phyloP scores from a whole-genome alignment of 768 basidiomycete species.

The Exidia glandulosa region DNA sequence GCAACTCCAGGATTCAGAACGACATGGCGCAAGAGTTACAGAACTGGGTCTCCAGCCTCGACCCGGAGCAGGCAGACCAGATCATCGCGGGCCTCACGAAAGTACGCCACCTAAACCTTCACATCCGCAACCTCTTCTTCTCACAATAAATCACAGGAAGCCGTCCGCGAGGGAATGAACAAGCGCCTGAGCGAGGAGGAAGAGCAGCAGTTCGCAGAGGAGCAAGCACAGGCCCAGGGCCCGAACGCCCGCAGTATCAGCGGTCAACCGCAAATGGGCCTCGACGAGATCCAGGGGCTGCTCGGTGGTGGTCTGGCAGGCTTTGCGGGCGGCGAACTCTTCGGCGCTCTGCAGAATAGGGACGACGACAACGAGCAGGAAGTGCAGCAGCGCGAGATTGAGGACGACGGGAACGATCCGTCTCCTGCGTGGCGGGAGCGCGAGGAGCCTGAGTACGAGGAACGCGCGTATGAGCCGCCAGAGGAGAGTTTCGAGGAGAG shows the following conservation, averaged over 20 bases:
- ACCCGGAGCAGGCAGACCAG: slow-evolving; percentile 30
- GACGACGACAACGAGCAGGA: background rate
- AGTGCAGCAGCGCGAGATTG: background rate
- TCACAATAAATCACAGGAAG: slow-evolving; percentile 27
- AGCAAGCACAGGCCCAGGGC: background rate
- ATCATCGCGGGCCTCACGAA: slow-evolving; percentile 43
- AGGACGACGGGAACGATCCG: background rate
- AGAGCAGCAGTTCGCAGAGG: slow-evolving; percentile 4
- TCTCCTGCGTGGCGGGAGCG: background rate
- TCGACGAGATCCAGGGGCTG: background rate
- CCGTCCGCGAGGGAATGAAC: slow-evolving; percentile 46
- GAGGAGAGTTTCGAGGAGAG: background rate
- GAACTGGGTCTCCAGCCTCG: slow-evolving; percentile 40
- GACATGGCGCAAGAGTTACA: slow-evolving; percentile 49
- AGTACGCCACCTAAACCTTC: slow-evolving; percentile 20
- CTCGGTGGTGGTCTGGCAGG: background rate
- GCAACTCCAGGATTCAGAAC: slow-evolving; percentile 41
- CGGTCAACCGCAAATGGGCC: background rate
- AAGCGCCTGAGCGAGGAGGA: slow-evolving; percentile 44
- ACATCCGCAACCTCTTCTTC: no score
- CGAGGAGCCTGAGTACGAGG: background rate
- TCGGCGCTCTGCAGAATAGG: background rate
- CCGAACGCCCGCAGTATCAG: no score
- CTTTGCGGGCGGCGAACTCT: background rate
- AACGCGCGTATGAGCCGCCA: background rate